phyloP scores from a whole-genome alignment of 2,329 filamentous ascomycete genomes.

The Sclerotinia minor region DNA sequence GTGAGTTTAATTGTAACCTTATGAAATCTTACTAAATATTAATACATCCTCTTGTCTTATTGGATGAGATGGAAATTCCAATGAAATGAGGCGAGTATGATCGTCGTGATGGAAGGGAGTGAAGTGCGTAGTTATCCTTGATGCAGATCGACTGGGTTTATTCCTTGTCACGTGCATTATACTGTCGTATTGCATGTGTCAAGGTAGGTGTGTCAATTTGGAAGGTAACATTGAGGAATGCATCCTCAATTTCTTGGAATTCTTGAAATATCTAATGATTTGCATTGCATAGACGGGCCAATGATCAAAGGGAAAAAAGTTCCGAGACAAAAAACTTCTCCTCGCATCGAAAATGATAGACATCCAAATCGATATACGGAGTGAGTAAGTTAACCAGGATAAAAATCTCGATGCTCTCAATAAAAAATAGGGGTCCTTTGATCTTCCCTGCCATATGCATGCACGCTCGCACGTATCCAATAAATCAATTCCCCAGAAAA shows the following conservation, averaged over 20 bases:
- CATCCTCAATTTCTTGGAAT: neutral
- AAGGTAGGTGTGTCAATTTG: neutral
- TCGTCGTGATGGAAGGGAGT: neutral
- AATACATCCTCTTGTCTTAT: neutral
- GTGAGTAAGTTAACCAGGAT: neutral
- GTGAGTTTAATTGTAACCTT: no score
- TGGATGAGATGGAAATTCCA: neutral
- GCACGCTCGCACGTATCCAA: neutral
- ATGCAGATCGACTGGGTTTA: conserved; percentile 13
- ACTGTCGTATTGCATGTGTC: neutral
- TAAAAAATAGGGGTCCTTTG: conserved; percentile 4
- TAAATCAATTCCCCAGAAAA: neutral
- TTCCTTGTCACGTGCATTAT: conserved; percentile 4
- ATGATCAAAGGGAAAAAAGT: neutral
- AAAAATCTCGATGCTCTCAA: neutral
- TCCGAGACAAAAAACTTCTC: neutral
- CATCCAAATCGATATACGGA: no score
- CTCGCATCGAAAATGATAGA: no score
- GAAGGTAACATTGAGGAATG: neutral
- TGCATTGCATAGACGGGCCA: neutral
- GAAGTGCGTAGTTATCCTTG: neutral
- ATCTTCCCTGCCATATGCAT: no score
- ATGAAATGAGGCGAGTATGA: neutral
- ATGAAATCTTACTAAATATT: no score
- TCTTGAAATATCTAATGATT: neutral